Percentiles rank a stretch among this genome's conserved stretches.
phyloP scores from a whole-genome alignment of 1,284 basidiomycete species.

The Cryptococcus amylolentus region DNA sequence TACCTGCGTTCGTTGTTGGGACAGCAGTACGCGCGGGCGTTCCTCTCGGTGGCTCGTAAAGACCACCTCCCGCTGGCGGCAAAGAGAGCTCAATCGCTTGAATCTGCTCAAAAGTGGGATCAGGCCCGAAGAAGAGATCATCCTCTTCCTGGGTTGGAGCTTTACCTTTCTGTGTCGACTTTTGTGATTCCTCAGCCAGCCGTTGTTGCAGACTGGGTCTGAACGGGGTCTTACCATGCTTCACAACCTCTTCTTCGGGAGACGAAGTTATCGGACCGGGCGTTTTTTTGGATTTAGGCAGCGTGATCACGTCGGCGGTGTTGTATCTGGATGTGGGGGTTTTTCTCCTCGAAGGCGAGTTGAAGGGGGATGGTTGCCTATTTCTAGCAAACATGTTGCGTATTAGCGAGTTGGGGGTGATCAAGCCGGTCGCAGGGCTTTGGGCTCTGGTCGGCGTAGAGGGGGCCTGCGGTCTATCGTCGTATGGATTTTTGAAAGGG shows the following conservation, averaged over 20 bases:
- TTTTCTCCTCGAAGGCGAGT: conserved; percentile 15
- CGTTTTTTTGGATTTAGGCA: conserved; percentile 24
- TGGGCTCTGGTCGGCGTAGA: conserved; percentile 31
- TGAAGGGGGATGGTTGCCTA: conserved; percentile 16
- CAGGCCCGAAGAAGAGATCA: conserved; percentile 13
- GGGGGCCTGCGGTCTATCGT: conserved; percentile 8
- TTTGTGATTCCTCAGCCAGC: neutral
- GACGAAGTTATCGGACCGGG: conserved; percentile 23
- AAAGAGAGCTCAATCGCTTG: neutral
- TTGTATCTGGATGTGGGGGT: neutral
- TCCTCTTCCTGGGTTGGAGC: neutral
- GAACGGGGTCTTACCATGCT: neutral
- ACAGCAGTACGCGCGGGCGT: neutral
- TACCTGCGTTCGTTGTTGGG: too few species aligned
- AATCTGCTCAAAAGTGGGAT: neutral
- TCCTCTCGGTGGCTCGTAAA: neutral
- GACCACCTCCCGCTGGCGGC: neutral
- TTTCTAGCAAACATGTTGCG: conserved; percentile 39
- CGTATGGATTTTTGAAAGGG: conserved; percentile 29
- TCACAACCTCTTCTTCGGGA: conserved; percentile 1
- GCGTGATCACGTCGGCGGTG: conserved; percentile 28
- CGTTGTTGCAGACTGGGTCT: conserved; percentile 9
- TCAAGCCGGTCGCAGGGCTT: conserved; percentile 24
- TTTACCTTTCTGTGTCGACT: too few species aligned
- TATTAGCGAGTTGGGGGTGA: conserved; percentile 37